Conservation (phyloP, 179 eudicot species). For the Kewa caespitosa region DNA sequence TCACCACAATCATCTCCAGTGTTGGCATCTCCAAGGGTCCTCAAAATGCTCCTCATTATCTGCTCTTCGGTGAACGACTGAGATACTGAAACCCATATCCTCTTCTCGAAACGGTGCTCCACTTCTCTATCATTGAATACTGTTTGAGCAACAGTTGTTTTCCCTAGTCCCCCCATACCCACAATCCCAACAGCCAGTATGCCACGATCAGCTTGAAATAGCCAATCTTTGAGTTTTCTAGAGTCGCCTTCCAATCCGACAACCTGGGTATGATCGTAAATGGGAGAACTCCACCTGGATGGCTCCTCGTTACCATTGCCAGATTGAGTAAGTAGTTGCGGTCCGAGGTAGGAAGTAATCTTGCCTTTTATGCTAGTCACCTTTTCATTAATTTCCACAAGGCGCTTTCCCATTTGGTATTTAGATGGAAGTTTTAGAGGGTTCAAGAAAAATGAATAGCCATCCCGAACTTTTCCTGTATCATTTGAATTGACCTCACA, state of each 20-base stretch:
- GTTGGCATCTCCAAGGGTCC: constrained; percentile 53
- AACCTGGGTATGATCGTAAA: constrained; percentile 54
- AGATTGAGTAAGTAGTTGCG: constrained; percentile 22
- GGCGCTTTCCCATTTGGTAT: constrained; percentile 33
- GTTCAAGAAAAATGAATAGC: constrained; percentile 19
- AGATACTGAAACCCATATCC: constrained; percentile 64
- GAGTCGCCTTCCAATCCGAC: constrained; percentile 58
- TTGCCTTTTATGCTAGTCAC: constrained; percentile 32
- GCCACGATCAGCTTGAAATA: constrained; percentile 42
- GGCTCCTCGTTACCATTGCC: constrained; percentile 26
- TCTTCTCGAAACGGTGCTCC: constrained; percentile 45
- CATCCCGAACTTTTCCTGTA: constrained; percentile 18
- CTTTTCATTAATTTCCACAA: constrained; percentile 37
- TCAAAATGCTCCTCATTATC: constrained; percentile 50
- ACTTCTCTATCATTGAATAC: constrained; percentile 45
- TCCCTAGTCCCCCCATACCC: constrained; percentile 67
- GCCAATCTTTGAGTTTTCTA: constrained; percentile 48
- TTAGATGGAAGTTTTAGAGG: constrained; percentile 28
- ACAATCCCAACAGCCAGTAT: constrained; percentile 46
- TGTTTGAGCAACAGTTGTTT: constrained; percentile 53
- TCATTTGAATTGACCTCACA: constrained; percentile 29
- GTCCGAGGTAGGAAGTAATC: constrained; percentile 33
- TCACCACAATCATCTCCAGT: constrained; percentile 45
- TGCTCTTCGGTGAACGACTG: constrained; percentile 48
- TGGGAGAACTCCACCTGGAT: constrained; percentile 52